These are phyloP conservation scores for Rhododendron ovatum DNA, from an alignment of 148 eudicot species.

Conservation along the genomic window DNA sequence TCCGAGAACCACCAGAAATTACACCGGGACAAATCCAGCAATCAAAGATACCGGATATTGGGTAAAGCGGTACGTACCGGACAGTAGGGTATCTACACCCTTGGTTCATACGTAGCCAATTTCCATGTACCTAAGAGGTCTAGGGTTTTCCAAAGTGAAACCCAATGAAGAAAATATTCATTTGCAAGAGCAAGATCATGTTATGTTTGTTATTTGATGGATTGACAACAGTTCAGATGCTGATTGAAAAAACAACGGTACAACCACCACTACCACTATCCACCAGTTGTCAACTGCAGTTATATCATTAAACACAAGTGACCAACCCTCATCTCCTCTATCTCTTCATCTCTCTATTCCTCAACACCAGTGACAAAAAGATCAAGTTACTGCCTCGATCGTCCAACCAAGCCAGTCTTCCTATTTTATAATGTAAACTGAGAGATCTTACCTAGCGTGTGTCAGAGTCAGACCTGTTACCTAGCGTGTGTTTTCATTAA, in stretches of 20 bases:
- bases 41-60: background rate
- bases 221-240: background rate
- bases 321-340: background rate
- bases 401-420: background rate
- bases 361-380: background rate
- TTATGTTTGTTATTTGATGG: background rate
- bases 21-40: background rate
- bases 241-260: background rate
- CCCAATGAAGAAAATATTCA: background rate
- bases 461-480: background rate
- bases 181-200: background rate
- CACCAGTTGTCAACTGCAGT: background rate
- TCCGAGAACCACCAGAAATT: background rate
- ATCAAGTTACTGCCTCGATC: background rate
- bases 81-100: background rate
- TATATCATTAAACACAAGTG: background rate
- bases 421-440: background rate
- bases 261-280: background rate
- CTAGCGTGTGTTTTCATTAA: background rate
- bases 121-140: background rate
- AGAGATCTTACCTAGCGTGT: background rate
- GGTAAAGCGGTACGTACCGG: background rate
- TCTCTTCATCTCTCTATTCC: background rate
- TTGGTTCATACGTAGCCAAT: background rate
- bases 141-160: background rate